Base-by-base conservation (phyloP, 768 basidiomycete genomes). In the Mycena polygramma region DNA sequence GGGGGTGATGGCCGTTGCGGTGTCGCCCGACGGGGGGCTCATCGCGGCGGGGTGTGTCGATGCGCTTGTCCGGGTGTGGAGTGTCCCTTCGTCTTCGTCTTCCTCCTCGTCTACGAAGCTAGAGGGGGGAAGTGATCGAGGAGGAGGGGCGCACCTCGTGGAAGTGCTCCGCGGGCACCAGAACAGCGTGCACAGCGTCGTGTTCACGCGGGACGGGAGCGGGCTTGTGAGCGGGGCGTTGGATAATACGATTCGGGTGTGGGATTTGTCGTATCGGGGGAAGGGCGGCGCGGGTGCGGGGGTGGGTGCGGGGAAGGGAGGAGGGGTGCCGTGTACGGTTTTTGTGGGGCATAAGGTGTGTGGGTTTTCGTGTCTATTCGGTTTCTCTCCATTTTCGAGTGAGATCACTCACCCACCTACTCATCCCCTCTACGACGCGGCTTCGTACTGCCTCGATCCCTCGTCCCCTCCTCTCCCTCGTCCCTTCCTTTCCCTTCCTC, bases 131-230 rank as follows among this genome's bases (percentile, higher is more conserved):
- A 30, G 30, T 30, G 30, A 30, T 6, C 2, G 30, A 30, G 30
- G 30, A 30, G 30, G 30, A 30, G 30, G 30, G 30, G 90, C 88
- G n/a, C 70, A 79, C 57, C 81, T 96, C 20, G 84, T 95, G 7
- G 94, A 94, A 77, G 84, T 90, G 37, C 82, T 97, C 67, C 82
- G 88, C 54, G 95, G 95, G 1, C 95, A 97, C 79, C 86, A 85
- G 68, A 93, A 96, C 77, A 92, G 91, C 63, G 95, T 97, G 51
- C 96, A 96, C 79, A 92, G 92, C 62, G 87, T 96, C 7, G 95
- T 94, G 30, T 99, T 98, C 81, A 95, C 94, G 2, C 94, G 95
- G 0, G 97, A 98, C 76, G 96, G 96, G n/a, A 90, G 89, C 77
- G 92, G 91, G 9, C 84, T 99, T 72, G 95, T 98, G 10, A 96